These are phyloP conservation scores for Candolleomyces aberdarensis DNA, from an alignment of 768 basidiomycete species.

Conservation along the genomic window DNA sequence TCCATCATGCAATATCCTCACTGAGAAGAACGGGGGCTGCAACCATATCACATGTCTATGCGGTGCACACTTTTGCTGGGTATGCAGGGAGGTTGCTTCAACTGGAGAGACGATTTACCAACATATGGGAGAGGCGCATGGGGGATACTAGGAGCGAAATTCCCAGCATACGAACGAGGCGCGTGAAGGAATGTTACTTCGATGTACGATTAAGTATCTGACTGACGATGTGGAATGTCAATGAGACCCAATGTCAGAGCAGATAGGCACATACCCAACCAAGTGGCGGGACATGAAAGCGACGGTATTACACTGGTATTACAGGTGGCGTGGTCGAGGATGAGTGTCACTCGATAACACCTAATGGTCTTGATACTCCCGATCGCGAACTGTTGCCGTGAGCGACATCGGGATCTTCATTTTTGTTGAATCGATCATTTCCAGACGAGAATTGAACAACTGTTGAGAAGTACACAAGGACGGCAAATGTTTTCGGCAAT, in stretches of 20 bases:
- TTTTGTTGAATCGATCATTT: no score
- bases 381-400: constrained; percentile 75
- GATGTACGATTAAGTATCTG: no score
- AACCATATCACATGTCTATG: constrained; percentile 84
- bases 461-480: no score
- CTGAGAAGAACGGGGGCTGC: constrained; percentile 73
- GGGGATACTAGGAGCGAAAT: constrained; percentile 17
- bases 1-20: constrained; percentile 64
- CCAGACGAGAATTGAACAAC: no score
- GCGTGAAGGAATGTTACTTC: no score
- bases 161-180: no score
- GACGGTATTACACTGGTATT: constrained; percentile 1
- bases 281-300: not conserved
- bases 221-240: no score
- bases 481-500: no score
- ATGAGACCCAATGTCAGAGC: no score
- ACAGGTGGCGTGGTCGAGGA: not conserved
- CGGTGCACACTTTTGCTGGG: constrained; percentile 79
- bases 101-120: constrained; percentile 67
- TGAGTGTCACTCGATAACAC: constrained; percentile 70
- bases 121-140: constrained; percentile 69
- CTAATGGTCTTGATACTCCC: constrained; percentile 98
- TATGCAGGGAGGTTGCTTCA: constrained; percentile 63
- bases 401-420: no score
- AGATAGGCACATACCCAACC: no score